Evolutionary conservation across 768 basidiomycete species (phyloP).

Genomic region (Boletus barrowsii): DNA sequence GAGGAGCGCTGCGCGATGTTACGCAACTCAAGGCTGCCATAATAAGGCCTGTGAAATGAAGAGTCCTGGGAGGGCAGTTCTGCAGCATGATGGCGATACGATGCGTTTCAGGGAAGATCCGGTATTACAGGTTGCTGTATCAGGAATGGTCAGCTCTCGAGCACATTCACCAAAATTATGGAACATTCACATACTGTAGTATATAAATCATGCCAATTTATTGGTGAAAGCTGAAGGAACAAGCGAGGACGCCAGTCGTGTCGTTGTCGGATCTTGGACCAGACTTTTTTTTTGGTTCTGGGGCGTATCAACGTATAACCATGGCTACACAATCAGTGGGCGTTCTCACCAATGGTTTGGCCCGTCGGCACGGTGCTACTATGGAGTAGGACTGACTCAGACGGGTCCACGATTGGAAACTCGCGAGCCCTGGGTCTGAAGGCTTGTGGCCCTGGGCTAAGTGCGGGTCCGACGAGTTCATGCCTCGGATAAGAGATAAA

Average conservation of each 20-base stretch:
- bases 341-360: constrained; percentile 2
- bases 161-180: background rate
- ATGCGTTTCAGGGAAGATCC: constrained; percentile 21
- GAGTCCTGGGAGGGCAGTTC: constrained; percentile 1
- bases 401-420: too few species aligned
- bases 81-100: background rate
- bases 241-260: background rate
- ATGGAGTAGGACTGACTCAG: background rate
- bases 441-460: too few species aligned
- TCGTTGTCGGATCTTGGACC: background rate
- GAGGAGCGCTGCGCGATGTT: background rate
- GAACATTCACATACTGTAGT: background rate
- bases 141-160: background rate
- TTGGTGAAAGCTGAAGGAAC: background rate
- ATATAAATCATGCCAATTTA: background rate
- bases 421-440: too few species aligned
- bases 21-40: background rate
- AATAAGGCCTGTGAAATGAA: background rate
- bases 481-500: background rate
- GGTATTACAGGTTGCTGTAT: constrained; percentile 1
- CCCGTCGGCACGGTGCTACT: background rate
- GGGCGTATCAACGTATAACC: constrained; percentile 16
- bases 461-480: background rate
- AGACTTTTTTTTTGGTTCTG: background rate
- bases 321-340: constrained; percentile 10